A percentile compares a stretch with the other conserved stretches of the same genome.
Conservation (phyloP, 1,139 yeast species). For the Arxiozyma heterogenica region DNA sequence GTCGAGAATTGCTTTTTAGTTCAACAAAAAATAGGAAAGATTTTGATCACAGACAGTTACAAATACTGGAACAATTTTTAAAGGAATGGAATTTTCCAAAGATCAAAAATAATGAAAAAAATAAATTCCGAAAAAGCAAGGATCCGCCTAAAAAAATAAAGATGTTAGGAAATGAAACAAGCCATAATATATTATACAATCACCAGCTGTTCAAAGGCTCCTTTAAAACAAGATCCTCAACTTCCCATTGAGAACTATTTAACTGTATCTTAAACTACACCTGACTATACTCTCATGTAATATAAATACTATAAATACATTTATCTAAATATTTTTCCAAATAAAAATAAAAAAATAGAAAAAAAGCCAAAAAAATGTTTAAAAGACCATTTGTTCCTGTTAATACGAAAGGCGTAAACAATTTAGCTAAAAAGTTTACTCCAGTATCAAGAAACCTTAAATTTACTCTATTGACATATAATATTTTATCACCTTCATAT, state of each 20-base stretch:
- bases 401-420: background rate
- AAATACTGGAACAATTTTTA: too few relatives aligned
- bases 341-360: too few relatives aligned
- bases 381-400: constrained; percentile 13
- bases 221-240: background rate
- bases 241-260: too few relatives aligned
- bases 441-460: constrained; percentile 3
- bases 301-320: background rate
- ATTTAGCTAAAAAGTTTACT: constrained; percentile 4
- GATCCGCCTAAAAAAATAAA: background rate
- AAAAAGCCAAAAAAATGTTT: constrained; percentile 4
- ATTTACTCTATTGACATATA: constrained; percentile 37
- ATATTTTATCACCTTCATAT: constrained; percentile 47
- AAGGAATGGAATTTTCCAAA: background rate
- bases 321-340: background rate
- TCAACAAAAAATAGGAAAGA: too few relatives aligned
- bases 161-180: background rate
- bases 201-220: background rate
- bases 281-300: background rate
- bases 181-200: background rate
- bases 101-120: background rate
- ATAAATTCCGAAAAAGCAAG: background rate
- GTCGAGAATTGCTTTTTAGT: too few relatives aligned
- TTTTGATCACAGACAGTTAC: too few relatives aligned
- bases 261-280: background rate